Conservation (phyloP, 169 alveolate species). For the Eimeria tenella region DNA sequence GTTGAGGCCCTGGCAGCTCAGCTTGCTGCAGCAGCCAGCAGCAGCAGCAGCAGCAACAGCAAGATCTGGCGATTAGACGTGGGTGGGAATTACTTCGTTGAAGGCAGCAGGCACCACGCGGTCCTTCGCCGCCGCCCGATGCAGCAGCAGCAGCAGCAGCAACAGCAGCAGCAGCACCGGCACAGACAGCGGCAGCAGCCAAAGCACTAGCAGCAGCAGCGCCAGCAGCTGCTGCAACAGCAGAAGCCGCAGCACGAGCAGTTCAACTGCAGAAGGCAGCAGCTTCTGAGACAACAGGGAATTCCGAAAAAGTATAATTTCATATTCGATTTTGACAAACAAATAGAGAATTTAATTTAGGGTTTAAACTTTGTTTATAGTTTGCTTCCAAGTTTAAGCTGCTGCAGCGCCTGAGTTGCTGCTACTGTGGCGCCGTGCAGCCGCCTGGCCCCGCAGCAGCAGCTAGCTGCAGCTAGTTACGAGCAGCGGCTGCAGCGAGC, state of each 20-base stretch:
- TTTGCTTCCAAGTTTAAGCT: too few relatives aligned
- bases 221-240: background rate
- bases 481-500: too few relatives aligned
- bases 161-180: constrained; percentile 4
- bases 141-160: constrained; percentile 1
- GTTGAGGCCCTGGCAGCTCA: constrained; percentile 35
- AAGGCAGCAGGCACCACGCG: constrained; percentile 10
- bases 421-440: too few relatives aligned
- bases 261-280: background rate
- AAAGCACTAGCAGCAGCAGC: background rate
- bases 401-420: too few relatives aligned
- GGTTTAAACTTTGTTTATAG: too few relatives aligned
- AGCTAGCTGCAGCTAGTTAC: too few relatives aligned
- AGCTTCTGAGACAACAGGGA: background rate
- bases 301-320: too few relatives aligned
- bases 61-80: constrained; percentile 13
- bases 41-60: constrained; percentile 24
- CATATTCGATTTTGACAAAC: too few relatives aligned
- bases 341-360: too few relatives aligned
- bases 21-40: constrained; percentile 47
- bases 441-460: too few relatives aligned
- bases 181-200: background rate
- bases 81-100: constrained; percentile 40
- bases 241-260: background rate
- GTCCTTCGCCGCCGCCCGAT: background rate